Evolutionary conservation across 768 basidiomycete genomes (phyloP).

Genomic region (Collybia sp.): DNA sequence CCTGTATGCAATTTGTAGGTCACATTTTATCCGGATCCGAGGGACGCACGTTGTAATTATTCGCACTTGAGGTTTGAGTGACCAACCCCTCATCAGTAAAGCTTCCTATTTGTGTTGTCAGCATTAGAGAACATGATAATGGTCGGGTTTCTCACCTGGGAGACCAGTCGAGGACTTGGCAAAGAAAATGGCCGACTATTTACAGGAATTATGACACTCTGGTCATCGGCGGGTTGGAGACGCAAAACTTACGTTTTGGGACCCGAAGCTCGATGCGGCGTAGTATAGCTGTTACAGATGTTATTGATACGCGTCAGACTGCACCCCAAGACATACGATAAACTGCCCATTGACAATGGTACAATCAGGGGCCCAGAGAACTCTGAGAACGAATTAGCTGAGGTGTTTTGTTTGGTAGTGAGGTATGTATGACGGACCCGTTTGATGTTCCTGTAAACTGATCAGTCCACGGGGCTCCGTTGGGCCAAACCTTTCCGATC

Average conservation of each 20-base stretch:
- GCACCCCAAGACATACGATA: slow-evolving; percentile 13
- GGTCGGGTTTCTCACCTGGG: slow-evolving; percentile 22
- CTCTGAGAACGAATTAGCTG: slow-evolving; percentile 13
- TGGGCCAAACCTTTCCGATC: slow-evolving; percentile 41
- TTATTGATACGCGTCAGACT: not conserved
- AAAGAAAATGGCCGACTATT: slow-evolving; percentile 47
- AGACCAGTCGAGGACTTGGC: slow-evolving; percentile 47
- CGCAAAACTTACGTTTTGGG: slow-evolving; percentile 33
- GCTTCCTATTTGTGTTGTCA: slow-evolving; percentile 19
- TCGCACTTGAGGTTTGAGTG: slow-evolving; percentile 31
- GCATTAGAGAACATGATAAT: not conserved
- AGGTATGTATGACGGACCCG: slow-evolving; percentile 22
- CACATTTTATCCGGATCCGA: not conserved
- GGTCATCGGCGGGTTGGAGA: not conserved
- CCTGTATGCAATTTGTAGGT: slow-evolving; percentile 18
- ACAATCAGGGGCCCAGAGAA: slow-evolving; percentile 37
- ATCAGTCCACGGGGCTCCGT: slow-evolving; percentile 47
- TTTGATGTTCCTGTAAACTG: slow-evolving; percentile 40
- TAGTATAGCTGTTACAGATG: slow-evolving; percentile 40
- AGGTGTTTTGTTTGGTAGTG: not conserved
- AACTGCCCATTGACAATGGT: slow-evolving; percentile 24
- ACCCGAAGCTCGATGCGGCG: slow-evolving; percentile 50
- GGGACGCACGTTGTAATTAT: slow-evolving; percentile 35
- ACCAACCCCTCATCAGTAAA: slow-evolving; percentile 45
- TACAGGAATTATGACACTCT: no score